These are phyloP conservation scores for Kodamaea sp. DNA, from an alignment of 1,139 yeast species.

Conservation along the genomic window DNA sequence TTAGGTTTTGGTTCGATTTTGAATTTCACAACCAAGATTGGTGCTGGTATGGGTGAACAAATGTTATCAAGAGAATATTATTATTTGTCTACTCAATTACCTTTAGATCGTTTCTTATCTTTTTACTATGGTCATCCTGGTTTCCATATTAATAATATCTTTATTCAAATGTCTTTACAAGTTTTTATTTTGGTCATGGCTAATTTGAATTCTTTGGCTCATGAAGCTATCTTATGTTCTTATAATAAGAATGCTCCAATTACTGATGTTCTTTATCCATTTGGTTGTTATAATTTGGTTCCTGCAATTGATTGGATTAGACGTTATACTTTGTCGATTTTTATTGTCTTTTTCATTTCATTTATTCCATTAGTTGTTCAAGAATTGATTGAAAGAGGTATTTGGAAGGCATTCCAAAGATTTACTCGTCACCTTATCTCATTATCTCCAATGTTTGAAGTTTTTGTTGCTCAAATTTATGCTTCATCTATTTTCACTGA, in stretches of 20 bases:
- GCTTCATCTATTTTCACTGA: constrained; percentile 88
- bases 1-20: constrained; percentile 97
- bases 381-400: constrained; percentile 96
- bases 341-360: constrained; percentile 97
- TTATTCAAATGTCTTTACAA: constrained; percentile 92
- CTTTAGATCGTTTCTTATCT: constrained; percentile 93
- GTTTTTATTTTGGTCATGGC: constrained; percentile 87
- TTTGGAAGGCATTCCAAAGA: constrained; percentile 93
- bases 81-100: constrained; percentile 95
- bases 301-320: constrained; percentile 97
- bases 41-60: constrained; percentile 99
- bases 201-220: constrained; percentile 87
- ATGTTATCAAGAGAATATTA: constrained; percentile 98
- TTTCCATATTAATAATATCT: constrained; percentile 96
- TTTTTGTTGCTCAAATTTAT: constrained; percentile 96
- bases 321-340: constrained; percentile 95
- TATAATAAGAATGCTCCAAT: constrained; percentile 83
- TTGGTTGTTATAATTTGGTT: constrained; percentile 87
- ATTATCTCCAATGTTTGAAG: constrained; percentile 95
- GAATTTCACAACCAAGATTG: constrained; percentile 98
- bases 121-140: constrained; percentile 99
- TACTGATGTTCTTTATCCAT: constrained; percentile 79
- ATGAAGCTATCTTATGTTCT: constrained; percentile 81
- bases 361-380: constrained; percentile 95
- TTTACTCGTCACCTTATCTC: constrained; percentile 86